Evolutionary conservation across 2,329 filamentous ascomycete genomes (phyloP).

Genomic region (Dothistroma pini): DNA sequence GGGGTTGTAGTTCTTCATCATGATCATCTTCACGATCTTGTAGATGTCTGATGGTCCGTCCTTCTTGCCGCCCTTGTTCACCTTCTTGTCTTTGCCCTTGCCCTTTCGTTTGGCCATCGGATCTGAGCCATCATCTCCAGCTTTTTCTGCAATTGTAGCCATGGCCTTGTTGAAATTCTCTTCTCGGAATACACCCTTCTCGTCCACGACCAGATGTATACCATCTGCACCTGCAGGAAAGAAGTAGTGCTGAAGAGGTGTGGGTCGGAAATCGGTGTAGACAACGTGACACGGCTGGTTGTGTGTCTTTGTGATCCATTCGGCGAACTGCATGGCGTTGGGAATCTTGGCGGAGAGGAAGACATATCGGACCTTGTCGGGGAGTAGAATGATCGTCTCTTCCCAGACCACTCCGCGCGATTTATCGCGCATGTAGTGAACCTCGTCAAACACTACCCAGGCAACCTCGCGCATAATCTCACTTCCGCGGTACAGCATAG

Average conservation of each 20-base stretch:
- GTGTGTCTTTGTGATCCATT: constrained; percentile 99
- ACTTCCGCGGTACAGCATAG: constrained; percentile 95
- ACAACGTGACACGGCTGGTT: constrained; percentile 98
- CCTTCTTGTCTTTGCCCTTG: constrained; percentile 86
- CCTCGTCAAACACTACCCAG: constrained; percentile 98
- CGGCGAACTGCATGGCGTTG: constrained; percentile 98
- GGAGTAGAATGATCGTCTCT: constrained; percentile 95
- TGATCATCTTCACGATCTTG: constrained; percentile 99
- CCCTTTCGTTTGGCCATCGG: constrained; percentile 76
- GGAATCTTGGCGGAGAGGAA: constrained; percentile 98
- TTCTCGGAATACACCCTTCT: constrained; percentile 93
- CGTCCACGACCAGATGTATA: constrained; percentile 90
- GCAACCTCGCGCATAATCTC: constrained; percentile 99
- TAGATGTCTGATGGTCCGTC: constrained; percentile 77
- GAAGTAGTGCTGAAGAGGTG: constrained; percentile 95
- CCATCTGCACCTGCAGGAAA: constrained; percentile 90
- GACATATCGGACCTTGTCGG: constrained; percentile 98
- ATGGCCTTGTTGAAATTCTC: constrained; percentile 98
- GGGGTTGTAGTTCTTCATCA: constrained; percentile 94
- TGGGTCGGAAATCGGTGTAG: constrained; percentile 97
- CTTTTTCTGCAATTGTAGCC: constrained; percentile 80
- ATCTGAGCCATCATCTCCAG: constrained; percentile 78
- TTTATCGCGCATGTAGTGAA: constrained; percentile 97
- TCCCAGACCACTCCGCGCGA: constrained; percentile 95
- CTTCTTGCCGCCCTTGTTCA: constrained; percentile 76